Base-by-base conservation (phyloP, 495 filamentous ascomycete species). In the Tuber aestivum region DNA sequence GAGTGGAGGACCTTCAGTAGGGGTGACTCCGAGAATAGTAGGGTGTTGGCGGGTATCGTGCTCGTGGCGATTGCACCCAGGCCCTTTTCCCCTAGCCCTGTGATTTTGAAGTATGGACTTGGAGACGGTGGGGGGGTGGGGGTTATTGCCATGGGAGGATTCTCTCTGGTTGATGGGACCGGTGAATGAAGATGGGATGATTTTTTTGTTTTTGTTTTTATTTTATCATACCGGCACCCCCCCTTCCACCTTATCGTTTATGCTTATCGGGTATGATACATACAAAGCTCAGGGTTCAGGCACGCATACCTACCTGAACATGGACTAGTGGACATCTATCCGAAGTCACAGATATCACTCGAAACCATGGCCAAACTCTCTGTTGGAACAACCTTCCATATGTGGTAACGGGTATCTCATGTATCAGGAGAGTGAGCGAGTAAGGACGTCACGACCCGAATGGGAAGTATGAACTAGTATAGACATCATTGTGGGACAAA, bases 11-110 rank as follows among this genome's bases (percentile, higher is more conserved):
- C 48, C 20, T 38, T 72, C 16, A 82, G 71, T 8, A 82, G 48
- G 18, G 81, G 81, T 6, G 50, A 61, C 40, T 79, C 80, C 3
- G 79, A 41, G 69, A 82, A 76, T 50, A 82, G 72, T 50, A 73
- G 71, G 27, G 81, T 82, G 21, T 72, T 73, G 16, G 75, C 73
- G 21, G 75, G 77, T 71, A 82, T 82, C 23, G 72, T 72, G 18
- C 68, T 41, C 23, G 75, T 73, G 38, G 81, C 80, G 41, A 82
- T 75, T 40, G 79, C 70, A 6, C 74, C 74, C 2, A 82, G 72
- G 56, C 81, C 81, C 44, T 82, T 82, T 20, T 76, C 32, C 16
- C 77, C 80, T 48, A 82, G 42, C 10, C 72, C 37, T 50, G 68
- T 72, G 70, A 82, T 42, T 40, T 68, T 69, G 44, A 82, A 82